phyloP scores from a whole-genome alignment of 768 basidiomycete genomes.

The Phanerodontia chrysosporium region DNA sequence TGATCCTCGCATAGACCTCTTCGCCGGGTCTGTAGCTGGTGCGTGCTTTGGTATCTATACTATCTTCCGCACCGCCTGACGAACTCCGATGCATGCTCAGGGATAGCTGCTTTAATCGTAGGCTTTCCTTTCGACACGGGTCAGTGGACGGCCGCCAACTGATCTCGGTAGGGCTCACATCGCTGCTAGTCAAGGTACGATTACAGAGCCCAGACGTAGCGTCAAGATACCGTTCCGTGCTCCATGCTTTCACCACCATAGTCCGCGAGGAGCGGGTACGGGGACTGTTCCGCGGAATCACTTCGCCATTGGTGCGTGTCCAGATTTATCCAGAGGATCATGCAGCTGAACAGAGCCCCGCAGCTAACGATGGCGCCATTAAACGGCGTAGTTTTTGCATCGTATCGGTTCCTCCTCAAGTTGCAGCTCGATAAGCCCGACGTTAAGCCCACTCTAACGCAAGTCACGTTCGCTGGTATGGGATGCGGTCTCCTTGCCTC shows the following conservation, averaged over 20 bases:
- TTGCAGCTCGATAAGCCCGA: conserved; percentile 48
- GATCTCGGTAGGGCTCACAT: not conserved
- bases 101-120: conserved; percentile 26
- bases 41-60: not conserved
- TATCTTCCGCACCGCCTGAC: too few species aligned
- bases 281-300: conserved; percentile 73
- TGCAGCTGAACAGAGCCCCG: not conserved
- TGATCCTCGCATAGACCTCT: conserved; percentile 12
- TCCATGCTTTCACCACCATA: conserved; percentile 65
- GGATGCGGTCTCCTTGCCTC: conserved; percentile 77
- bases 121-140: conserved; percentile 33
- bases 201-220: conserved; percentile 64
- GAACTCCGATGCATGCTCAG: too few species aligned
- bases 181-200: conserved; percentile 66
- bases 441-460: conserved; percentile 57
- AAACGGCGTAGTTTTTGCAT: conserved; percentile 85
- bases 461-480: conserved; percentile 70
- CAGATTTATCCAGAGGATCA: not conserved
- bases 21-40: conserved; percentile 12
- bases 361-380: conserved; percentile 69
- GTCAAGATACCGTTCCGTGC: conserved; percentile 54
- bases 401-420: conserved; percentile 76
- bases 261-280: conserved; percentile 62
- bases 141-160: conserved; percentile 11
- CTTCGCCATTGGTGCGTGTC: conserved; percentile 69